Evolutionary conservation across 129 eudicot genomes (phyloP).

Genomic region (Daucus carota): DH1_v3.0 NC_030381.2:31530501-31531000

Average conservation of each 20-base stretch:
- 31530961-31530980: slow-evolving; percentile 45
- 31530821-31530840: neutral
- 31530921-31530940: slow-evolving; percentile 40
- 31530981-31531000: slow-evolving; percentile 52
- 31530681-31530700: slow-evolving; percentile 35
- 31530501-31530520: neutral
- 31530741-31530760: slow-evolving; percentile 35
- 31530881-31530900: slow-evolving; percentile 49
- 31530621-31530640: slow-evolving; percentile 17
- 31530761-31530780: neutral
- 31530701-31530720: slow-evolving; percentile 23
- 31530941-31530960: slow-evolving; percentile 59
- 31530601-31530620: slow-evolving; percentile 47
- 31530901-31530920: slow-evolving; percentile 55
- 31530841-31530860: slow-evolving; percentile 45
- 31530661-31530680: slow-evolving; percentile 35
- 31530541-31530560: slow-evolving; percentile 5
- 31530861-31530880: slow-evolving; percentile 55
- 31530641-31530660: slow-evolving; percentile 27
- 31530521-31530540: neutral
- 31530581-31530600: slow-evolving; percentile 52
- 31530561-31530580: slow-evolving; percentile 60
- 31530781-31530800: neutral
- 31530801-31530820: neutral
- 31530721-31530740: slow-evolving; percentile 37